A percentile compares a stretch with the other conserved stretches of the same genome.
phyloP scores from a whole-genome alignment of 345 rosid genomes.

The Heritiera fomes region DNA sequence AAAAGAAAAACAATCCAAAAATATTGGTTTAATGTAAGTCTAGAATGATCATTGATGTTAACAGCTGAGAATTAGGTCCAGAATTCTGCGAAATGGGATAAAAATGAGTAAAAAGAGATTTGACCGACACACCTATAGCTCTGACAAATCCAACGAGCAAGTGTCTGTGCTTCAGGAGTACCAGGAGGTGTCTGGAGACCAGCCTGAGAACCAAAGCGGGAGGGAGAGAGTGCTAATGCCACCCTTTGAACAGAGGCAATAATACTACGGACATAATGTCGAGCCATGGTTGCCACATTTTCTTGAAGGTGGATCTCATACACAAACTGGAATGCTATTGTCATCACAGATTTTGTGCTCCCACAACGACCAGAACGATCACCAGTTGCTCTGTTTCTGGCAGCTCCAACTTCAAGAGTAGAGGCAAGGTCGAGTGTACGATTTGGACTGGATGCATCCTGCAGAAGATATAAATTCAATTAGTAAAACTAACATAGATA shows the following conservation, averaged over 20 bases:
- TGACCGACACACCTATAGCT: constrained; percentile 55
- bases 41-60: not conserved
- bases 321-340: constrained; percentile 92
- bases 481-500: not conserved
- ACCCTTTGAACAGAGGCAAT: constrained; percentile 93
- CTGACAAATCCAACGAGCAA: constrained; percentile 87
- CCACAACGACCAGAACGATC: constrained; percentile 55
- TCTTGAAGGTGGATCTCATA: constrained; percentile 91
- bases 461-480: constrained; percentile 7
- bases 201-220: constrained; percentile 56
- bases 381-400: constrained; percentile 56
- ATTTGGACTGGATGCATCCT: constrained; percentile 90
- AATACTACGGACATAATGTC: constrained; percentile 84
- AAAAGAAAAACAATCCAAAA: not conserved
- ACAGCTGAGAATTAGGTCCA: not conserved
- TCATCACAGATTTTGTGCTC: constrained; percentile 85
- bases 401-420: constrained; percentile 72
- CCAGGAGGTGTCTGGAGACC: constrained; percentile 70
- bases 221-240: constrained; percentile 91
- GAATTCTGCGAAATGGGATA: not conserved
- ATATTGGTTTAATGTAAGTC: not conserved
- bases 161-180: constrained; percentile 87
- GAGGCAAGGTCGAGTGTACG: constrained; percentile 95
- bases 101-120: not conserved
- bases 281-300: constrained; percentile 82